Percentiles rank a stretch among this genome's conserved stretches.
Conservation (phyloP, 129 eudicot species). For the Artemisia tridentata region DNA sequence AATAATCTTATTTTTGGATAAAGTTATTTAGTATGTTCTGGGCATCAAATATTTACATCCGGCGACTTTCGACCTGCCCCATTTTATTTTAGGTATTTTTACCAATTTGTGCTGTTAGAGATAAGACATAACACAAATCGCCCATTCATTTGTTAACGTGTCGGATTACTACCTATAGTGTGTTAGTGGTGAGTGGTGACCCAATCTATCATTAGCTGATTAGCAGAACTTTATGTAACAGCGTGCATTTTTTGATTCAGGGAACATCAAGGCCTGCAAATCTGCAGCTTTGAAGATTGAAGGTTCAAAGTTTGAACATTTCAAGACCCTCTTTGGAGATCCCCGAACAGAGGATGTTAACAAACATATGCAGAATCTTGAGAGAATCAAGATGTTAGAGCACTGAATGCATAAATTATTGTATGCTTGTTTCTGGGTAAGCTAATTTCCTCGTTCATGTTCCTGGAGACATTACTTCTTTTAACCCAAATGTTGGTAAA, state of each 20-base stretch:
- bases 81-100: neutral
- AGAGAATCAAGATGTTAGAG: conserved; percentile 69
- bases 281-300: conserved; percentile 81
- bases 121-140: neutral
- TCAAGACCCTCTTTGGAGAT: conserved; percentile 48
- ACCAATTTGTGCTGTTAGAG: neutral
- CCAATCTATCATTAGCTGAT: neutral
- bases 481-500: too few relatives aligned
- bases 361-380: conserved; percentile 69
- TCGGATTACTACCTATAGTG: too few relatives aligned
- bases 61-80: neutral
- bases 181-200: too few relatives aligned
- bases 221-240: neutral
- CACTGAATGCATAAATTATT: conserved; percentile 35
- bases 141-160: neutral
- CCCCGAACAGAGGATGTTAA: conserved; percentile 43
- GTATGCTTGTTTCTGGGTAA: neutral
- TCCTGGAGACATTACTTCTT: too few relatives aligned
- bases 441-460: neutral
- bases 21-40: neutral
- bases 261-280: conserved; percentile 78
- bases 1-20: neutral
- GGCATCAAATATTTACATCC: neutral
- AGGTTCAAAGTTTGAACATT: conserved; percentile 62
- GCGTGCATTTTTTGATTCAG: conserved; percentile 30